Evolutionary conservation across 345 rosid species (phyloP).

Genomic region (Turritis glabra): DNA sequence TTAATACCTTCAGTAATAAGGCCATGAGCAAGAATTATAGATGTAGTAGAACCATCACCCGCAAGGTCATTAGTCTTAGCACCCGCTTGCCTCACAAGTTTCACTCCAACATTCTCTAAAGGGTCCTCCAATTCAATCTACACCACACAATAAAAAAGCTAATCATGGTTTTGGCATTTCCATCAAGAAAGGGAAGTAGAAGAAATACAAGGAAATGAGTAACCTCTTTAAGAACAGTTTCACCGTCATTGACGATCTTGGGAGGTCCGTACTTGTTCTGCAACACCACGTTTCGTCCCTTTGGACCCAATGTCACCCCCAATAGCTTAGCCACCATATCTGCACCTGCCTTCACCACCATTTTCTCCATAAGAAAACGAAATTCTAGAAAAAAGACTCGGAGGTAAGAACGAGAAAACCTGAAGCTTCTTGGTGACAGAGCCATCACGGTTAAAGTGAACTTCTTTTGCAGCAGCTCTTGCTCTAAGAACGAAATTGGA

Average conservation of each 20-base stretch:
- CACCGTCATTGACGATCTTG: constrained; percentile 93
- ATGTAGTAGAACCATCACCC: constrained; percentile 95
- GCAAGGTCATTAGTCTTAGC: constrained; percentile 93
- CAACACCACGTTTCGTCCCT: constrained; percentile 91
- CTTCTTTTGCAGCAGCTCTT: constrained; percentile 68
- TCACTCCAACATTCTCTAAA: constrained; percentile 93
- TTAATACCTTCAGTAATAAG: constrained; percentile 82
- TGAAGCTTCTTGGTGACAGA: constrained; percentile 79
- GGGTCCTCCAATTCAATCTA: constrained; percentile 95
- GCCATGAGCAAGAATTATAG: constrained; percentile 90
- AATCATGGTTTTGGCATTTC: neutral
- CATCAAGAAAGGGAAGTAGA: neutral
- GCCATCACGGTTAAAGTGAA: constrained; percentile 87
- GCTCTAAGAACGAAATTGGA: constrained; percentile 24
- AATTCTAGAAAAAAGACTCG: neutral
- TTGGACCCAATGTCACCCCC: constrained; percentile 95
- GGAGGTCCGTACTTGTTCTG: constrained; percentile 94
- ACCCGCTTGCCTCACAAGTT: constrained; percentile 96
- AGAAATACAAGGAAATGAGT: neutral
- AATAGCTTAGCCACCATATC: constrained; percentile 78
- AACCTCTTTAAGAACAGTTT: constrained; percentile 91
- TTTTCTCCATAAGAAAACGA: constrained; percentile 4
- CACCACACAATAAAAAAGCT: constrained; percentile 20
- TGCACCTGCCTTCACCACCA: constrained; percentile 62
- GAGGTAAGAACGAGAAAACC: constrained; percentile 41